Evolutionary conservation across 768 basidiomycete genomes (phyloP).

Genomic region (Hortiboletus flavorubellus): DNA sequence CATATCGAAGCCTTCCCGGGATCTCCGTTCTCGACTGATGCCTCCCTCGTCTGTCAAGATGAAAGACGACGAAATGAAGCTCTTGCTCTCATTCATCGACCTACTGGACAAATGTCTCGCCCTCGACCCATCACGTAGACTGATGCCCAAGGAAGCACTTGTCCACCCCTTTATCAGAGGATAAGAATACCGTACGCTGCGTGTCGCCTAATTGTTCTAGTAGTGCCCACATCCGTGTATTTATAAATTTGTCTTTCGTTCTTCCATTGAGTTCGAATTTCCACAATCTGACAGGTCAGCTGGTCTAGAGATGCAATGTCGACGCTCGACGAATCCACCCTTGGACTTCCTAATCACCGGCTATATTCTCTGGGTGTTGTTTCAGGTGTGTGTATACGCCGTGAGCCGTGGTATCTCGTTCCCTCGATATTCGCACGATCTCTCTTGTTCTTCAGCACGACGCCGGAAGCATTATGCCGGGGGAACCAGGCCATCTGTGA

Average conservation of each 20-base stretch:
- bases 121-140: constrained; percentile 81
- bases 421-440: no score
- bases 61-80: constrained; percentile 85
- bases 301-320: constrained; percentile 4
- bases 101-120: constrained; percentile 87
- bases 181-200: constrained; percentile 22
- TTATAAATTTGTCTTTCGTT: constrained; percentile 17
- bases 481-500: no score
- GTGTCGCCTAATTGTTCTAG: constrained; percentile 16
- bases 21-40: constrained; percentile 79
- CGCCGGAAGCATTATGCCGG: no score
- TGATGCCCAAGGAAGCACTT: constrained; percentile 88
- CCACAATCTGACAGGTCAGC: constrained; percentile 12
- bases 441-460: no score
- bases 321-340: no score
- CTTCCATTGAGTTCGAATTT: constrained; percentile 2
- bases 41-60: constrained; percentile 74
- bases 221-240: constrained; percentile 20
- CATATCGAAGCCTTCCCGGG: constrained; percentile 76
- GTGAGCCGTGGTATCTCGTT: no score
- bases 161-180: constrained; percentile 82
- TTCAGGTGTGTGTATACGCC: no score
- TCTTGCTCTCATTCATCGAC: constrained; percentile 79
- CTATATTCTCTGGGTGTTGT: no score
- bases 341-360: no score